Conservation (phyloP, 352 stramenopile genomes). For the Pythium dissotocum region DNA sequence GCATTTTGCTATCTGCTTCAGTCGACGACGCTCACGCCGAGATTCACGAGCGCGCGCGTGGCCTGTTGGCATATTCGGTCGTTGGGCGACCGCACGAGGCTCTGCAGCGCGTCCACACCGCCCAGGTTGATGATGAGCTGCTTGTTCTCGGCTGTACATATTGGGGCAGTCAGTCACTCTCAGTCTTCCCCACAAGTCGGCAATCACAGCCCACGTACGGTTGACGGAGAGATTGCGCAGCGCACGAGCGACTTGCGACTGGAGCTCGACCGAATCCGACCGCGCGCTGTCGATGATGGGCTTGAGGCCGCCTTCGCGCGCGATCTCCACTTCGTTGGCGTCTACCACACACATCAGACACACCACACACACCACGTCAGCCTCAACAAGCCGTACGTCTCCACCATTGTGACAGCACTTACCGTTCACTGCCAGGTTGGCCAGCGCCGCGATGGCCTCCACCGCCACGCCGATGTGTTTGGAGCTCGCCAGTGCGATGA, state of each 20-base stretch:
- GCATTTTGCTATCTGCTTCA: conserved; percentile 18
- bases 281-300: conserved; percentile 88
- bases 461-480: conserved; percentile 86
- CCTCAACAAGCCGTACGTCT: not conserved
- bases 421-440: conserved; percentile 95
- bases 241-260: conserved; percentile 88
- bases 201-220: conserved; percentile 43
- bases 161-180: not conserved
- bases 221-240: conserved; percentile 94
- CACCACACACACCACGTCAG: not conserved
- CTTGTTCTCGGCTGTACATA: conserved; percentile 81
- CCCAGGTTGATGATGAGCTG: conserved; percentile 84
- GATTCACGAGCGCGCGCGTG: conserved; percentile 83
- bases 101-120: conserved; percentile 80
- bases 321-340: conserved; percentile 92
- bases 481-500: conserved; percentile 80
- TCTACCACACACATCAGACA: conserved; percentile 40
- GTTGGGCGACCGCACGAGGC: conserved; percentile 75
- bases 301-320: conserved; percentile 82
- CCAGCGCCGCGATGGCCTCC: conserved; percentile 92
- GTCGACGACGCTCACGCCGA: conserved; percentile 85
- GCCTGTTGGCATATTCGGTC: conserved; percentile 90
- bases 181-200: not conserved
- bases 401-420: not conserved
- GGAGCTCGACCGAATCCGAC: conserved; percentile 82